Conservation (phyloP, 495 filamentous ascomycete genomes). For the Talaromyces stipitatus region DNA sequence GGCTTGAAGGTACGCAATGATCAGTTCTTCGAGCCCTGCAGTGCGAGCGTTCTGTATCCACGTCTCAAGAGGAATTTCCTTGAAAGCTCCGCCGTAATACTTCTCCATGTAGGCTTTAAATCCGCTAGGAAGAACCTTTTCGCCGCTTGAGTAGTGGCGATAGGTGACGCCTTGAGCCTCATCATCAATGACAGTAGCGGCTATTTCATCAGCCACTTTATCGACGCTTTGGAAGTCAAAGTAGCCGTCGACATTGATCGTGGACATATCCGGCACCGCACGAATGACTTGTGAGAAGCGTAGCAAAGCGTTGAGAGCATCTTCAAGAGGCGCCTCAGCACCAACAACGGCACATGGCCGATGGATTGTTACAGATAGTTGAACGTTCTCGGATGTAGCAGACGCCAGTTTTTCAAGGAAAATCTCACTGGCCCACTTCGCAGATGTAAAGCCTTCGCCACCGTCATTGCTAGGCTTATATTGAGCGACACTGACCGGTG, state of each 20-base stretch:
- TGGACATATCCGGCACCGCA: slow-evolving; percentile 6
- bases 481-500: slow-evolving; percentile 8
- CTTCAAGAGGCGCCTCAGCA: slow-evolving; percentile 10
- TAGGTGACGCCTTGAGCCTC: background rate
- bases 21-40: background rate
- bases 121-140: background rate
- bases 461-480: too few species aligned
- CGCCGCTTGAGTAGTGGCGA: background rate
- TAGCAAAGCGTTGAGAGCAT: slow-evolving; percentile 12
- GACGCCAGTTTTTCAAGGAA: slow-evolving; percentile 29
- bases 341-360: slow-evolving; percentile 25
- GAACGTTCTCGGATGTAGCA: too few species aligned
- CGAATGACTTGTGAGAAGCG: slow-evolving; percentile 11
- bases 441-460: slow-evolving; percentile 40
- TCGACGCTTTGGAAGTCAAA: slow-evolving; percentile 4
- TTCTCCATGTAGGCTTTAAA: slow-evolving; percentile 1
- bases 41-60: background rate
- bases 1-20: background rate
- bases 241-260: background rate
- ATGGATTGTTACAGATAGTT: slow-evolving; percentile 33
- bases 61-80: background rate
- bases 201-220: background rate
- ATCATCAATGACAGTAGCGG: background rate
- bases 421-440: slow-evolving; percentile 49
- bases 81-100: background rate